Percentiles rank a stretch among this genome's conserved stretches.
phyloP scores from a whole-genome alignment of 176 grass and related monocot species.

The Carex myosuroides region DNA sequence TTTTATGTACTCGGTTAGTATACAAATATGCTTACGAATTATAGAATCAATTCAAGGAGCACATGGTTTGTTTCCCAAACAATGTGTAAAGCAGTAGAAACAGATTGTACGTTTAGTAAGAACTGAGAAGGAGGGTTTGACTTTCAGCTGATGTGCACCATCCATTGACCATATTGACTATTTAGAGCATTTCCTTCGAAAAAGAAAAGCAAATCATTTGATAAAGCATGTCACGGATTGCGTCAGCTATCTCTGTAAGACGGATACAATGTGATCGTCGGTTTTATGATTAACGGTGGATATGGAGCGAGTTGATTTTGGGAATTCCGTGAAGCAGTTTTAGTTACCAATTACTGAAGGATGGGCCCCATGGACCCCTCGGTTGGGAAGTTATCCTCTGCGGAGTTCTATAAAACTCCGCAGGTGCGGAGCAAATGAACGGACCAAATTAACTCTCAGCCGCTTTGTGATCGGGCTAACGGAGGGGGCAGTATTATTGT shows the following conservation, averaged over 20 bases:
- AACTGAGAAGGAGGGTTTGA: not conserved
- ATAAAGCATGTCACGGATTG: slow-evolving; percentile 1
- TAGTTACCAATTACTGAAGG: not conserved
- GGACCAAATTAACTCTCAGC: too few species aligned
- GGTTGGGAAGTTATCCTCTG: too few species aligned
- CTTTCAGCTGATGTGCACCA: not conserved
- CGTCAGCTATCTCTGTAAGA: not conserved
- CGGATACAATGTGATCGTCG: not conserved
- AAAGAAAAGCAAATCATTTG: not conserved
- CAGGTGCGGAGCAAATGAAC: too few species aligned
- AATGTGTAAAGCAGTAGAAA: not conserved
- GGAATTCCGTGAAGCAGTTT: not conserved
- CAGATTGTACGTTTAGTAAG: not conserved
- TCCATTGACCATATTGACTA: not conserved
- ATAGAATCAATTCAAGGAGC: not conserved
- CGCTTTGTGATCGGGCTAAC: too few species aligned
- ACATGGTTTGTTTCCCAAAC: too few species aligned
- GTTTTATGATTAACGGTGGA: not conserved
- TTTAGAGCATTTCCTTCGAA: not conserved
- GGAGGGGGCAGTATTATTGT: too few species aligned
- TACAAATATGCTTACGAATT: not conserved
- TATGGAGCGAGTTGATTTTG: not conserved
- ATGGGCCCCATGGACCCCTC: not conserved
- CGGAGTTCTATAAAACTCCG: too few species aligned
- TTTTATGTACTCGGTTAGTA: not conserved